Evolutionary conservation across 2,329 filamentous ascomycete species (phyloP).

Genomic region (Xylariales sp.): DNA sequence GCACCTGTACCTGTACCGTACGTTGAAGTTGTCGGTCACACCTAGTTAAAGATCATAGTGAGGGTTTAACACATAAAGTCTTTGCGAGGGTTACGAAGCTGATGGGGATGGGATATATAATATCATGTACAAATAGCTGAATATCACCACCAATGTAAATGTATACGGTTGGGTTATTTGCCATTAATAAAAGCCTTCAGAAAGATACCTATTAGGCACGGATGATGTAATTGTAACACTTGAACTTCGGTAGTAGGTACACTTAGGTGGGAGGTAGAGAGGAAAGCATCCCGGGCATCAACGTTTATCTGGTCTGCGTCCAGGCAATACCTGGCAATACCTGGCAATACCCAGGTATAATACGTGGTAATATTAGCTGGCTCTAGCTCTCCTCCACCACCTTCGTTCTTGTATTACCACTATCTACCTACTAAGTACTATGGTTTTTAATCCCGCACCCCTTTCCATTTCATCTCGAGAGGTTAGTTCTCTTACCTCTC

Average conservation of each 20-base stretch:
- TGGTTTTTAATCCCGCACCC: no score
- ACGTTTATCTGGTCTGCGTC: no score
- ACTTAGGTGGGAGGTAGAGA: no score
- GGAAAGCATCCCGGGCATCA: not conserved
- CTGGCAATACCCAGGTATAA: no score
- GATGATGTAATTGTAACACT: not conserved
- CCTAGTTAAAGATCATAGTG: no score
- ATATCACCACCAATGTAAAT: not conserved
- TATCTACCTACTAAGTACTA: not conserved
- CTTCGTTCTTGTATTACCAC: not conserved
- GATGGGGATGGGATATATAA: not conserved
- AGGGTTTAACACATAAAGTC: not conserved
- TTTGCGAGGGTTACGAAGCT: not conserved
- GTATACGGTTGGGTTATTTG: not conserved
- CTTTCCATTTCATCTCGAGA: not conserved
- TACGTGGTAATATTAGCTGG: no score
- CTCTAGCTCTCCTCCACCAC: not conserved
- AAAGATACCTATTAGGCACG: not conserved
- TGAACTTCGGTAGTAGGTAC: not conserved
- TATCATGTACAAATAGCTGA: constrained; percentile 10
- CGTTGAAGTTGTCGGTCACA: not conserved
- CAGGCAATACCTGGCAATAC: no score
- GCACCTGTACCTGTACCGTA: not conserved
- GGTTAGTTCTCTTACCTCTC: not conserved
- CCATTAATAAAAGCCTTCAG: not conserved